Evolutionary conservation across 2,329 filamentous ascomycete species (phyloP), one percentile per base, ranked within the genome.

Genomic region (Plenodomus biglobosus): DNA sequence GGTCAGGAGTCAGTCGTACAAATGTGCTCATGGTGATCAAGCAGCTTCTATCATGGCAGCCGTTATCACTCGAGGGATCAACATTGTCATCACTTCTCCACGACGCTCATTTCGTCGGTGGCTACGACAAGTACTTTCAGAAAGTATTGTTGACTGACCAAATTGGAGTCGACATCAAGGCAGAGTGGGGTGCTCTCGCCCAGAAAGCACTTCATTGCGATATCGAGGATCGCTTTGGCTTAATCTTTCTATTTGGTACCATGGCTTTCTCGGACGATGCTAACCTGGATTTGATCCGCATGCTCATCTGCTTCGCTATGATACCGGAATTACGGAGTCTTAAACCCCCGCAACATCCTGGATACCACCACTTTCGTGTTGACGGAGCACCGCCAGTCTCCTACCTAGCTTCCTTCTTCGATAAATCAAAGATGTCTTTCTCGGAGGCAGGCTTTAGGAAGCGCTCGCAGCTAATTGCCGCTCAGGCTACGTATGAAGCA

Each of bases 231-330:
- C 56, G 49, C 10, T 74, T 71, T 42, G 53, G 42, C 1, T 54
- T 81, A 15, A 78, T 78, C 64, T 81, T 81, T 43, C 48, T 77
- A 0, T 66, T 81, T 8, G 73, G 70, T 1, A 55, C 72, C 0
- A 59, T 83, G n/a, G 69, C 75, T 0, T 83, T 77, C 49, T 58
- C 67, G 0, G 20, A 60, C 0, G 53, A 67, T 21, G 62, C 65
- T 1, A 62, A 78, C n/a, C 72, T 78, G 59, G 55, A 61, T 0
- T 38, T 77, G 0, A 38, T 83, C 1, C 68, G 72, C 36, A 65
- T 73, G 0, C 55, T 85, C 1, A 64, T 76, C 4, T 74, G 78
- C 0, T 82, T 78, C 55, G 68, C 70, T 1, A 55, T 77, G 0
- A 57, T 77, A 15, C 53, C 69, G 0, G 68, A 72, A 0, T 53